Base-by-base conservation (phyloP, 192 early-diverging fungal species). In the Rhizoclosmatium sp. region DNA sequence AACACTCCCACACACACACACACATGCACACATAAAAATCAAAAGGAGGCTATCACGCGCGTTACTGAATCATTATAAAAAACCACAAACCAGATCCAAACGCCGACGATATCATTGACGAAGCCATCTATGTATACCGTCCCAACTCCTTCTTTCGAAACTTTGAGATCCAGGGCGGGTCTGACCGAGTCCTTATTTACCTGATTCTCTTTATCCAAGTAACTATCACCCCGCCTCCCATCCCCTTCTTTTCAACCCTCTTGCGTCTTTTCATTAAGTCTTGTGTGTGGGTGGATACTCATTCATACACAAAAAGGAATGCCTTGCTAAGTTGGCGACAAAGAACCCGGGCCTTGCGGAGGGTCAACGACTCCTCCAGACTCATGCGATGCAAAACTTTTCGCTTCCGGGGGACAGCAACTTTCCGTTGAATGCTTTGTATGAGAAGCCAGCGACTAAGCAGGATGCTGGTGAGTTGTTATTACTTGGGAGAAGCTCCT, bases 61-160 rank as follows among this genome's bases (percentile, higher is more conserved):
- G 31, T 61, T 39, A 31, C 41, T 69, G 44, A 64, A 23, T 2
- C 23, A 40, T 47, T 7, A 60, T 79, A 74, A 31, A 31, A 31
- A 31, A 31, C 31, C 31, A 31, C 31, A 31, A 31, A 31, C 31
- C 60, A 73, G 84, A 82, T 65, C 80, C 80, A n/a, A 54, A 59
- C 44, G 65, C 82, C 2, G 92, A 95, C 56, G 98, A 99, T 85
- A 93, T 95, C 45, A 90, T 99, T 75, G 96, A 98, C 79, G 98
- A 99, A 82, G 94, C 98, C 47, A 79, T 99, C 60, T 92, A 91
- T 76, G 82, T 99, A 67, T 99, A 96, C 90, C 91, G 97, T 42
- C 95, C 97, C 70, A 99, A 99, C 85, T 93, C 94, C 81, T 89
- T 99, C 62, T 99, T 99, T 91, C 91, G 95, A 71, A 99, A 99